Conservation (phyloP, 1,284 basidiomycete species). For the Ganoderma meredithae region DNA sequence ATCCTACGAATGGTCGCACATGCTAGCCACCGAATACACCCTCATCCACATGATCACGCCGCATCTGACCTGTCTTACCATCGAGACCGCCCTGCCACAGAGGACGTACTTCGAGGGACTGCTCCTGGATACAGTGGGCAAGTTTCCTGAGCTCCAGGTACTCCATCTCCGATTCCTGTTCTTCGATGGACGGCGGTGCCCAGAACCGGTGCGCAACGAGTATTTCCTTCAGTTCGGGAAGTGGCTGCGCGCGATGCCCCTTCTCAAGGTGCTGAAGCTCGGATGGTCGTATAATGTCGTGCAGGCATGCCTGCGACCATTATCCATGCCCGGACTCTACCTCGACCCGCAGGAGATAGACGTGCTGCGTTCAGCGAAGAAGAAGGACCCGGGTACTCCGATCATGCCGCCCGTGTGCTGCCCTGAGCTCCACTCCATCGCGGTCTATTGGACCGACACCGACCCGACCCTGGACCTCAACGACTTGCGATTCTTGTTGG, state of each 20-base stretch:
- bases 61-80: not conserved
- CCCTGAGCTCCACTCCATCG: conserved; percentile 2
- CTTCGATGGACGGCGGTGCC: conserved; percentile 26
- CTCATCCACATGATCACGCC: conserved; percentile 58
- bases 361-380: conserved; percentile 9
- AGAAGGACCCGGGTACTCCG: not conserved
- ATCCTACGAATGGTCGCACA: not conserved
- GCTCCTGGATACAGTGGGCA: conserved; percentile 50
- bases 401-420: not conserved
- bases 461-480: not conserved
- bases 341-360: conserved; percentile 33
- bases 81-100: not conserved
- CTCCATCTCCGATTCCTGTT: conserved; percentile 56
- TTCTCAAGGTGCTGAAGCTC: conserved; percentile 56
- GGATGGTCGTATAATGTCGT: conserved; percentile 41
- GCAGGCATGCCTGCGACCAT: conserved; percentile 23
- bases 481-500: not conserved
- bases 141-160: conserved; percentile 55
- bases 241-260: conserved; percentile 48
- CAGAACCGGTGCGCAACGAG: not conserved
- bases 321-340: conserved; percentile 41
- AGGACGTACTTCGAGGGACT: conserved; percentile 49
- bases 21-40: conserved; percentile 31
- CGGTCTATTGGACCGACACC: not conserved
- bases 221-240: conserved; percentile 55